phyloP scores from a whole-genome alignment of 805 yeast species.

The Wickerhamiella lipophila region DNA sequence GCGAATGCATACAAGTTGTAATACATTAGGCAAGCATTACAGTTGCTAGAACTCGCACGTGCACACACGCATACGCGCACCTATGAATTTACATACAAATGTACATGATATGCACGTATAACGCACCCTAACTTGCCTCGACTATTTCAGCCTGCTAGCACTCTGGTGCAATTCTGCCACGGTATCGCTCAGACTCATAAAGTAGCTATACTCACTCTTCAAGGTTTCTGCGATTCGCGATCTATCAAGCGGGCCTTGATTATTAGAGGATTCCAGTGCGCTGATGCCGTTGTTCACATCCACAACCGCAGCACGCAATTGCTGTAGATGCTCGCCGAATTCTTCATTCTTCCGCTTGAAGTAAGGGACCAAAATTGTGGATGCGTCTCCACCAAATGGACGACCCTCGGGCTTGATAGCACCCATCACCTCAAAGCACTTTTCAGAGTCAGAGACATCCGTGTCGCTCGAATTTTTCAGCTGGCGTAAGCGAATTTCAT shows the following conservation, averaged over 20 bases:
- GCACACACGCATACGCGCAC: no score
- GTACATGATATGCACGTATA: background rate
- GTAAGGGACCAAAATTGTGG: conserved; percentile 25
- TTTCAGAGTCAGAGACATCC: conserved; percentile 27
- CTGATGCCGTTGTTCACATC: conserved; percentile 28
- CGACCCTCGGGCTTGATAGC: conserved; percentile 21
- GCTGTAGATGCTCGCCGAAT: conserved; percentile 26
- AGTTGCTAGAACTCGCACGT: no score
- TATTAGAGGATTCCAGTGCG: conserved; percentile 23
- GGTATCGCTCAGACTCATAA: conserved; percentile 59
- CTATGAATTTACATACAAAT: background rate
- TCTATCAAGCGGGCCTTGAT: conserved; percentile 19
- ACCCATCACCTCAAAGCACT: conserved; percentile 19
- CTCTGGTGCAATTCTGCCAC: conserved; percentile 58
- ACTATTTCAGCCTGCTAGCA: conserved; percentile 17
- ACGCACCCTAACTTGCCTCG: background rate
- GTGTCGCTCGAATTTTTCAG: conserved; percentile 22
- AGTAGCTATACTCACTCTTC: conserved; percentile 50
- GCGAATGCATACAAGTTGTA: no score
- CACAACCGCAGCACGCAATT: conserved; percentile 24
- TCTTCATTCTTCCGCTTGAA: conserved; percentile 23
- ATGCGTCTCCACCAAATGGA: conserved; percentile 11
- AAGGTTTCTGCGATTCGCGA: conserved; percentile 25
- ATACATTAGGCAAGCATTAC: no score
- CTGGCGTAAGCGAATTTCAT: conserved; percentile 28